Percentiles rank a stretch among this genome's conserved stretches.
These are phyloP conservation scores for Amaranthus hypochondriacus DNA, from an alignment of 148 eudicot species.

Conservation along the genomic window DNA sequence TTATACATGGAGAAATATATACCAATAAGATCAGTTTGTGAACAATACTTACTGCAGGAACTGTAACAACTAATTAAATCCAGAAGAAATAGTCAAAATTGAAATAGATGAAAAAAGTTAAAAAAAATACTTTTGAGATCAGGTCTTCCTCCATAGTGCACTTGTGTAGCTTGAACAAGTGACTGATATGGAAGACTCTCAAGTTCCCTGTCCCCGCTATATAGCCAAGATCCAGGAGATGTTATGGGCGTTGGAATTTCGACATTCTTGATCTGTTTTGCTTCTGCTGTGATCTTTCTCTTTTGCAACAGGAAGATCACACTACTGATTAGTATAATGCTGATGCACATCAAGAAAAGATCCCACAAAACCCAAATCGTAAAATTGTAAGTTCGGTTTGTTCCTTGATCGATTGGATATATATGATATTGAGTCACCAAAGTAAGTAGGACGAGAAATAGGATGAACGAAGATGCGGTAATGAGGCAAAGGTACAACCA, in stretches of 20 bases:
- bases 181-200: constrained; percentile 43
- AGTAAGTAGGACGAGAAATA: constrained; percentile 36
- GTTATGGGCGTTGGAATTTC: constrained; percentile 28
- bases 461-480: constrained; percentile 34
- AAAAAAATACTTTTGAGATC: constrained; percentile 36
- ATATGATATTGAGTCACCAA: constrained; percentile 46
- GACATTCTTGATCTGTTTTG: constrained; percentile 28
- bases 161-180: constrained; percentile 42
- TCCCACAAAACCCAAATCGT: constrained; percentile 37
- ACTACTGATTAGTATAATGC: constrained; percentile 29
- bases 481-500: constrained; percentile 44
- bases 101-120: neutral
- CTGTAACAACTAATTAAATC: no score
- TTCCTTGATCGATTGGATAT: constrained; percentile 38
- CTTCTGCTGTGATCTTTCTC: constrained; percentile 14
- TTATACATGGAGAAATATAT: no score
- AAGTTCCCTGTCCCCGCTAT: constrained; percentile 27
- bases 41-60: no score
- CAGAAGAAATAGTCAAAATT: no score
- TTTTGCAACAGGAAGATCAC: constrained; percentile 32
- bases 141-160: constrained; percentile 44
- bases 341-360: constrained; percentile 31
- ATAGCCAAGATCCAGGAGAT: constrained; percentile 41
- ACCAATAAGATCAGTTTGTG: no score
- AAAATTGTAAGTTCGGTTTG: constrained; percentile 28